Base-by-base conservation (phyloP, 176 grass and related monocot genomes). In the Echinochloa phyllopogon region DNA sequence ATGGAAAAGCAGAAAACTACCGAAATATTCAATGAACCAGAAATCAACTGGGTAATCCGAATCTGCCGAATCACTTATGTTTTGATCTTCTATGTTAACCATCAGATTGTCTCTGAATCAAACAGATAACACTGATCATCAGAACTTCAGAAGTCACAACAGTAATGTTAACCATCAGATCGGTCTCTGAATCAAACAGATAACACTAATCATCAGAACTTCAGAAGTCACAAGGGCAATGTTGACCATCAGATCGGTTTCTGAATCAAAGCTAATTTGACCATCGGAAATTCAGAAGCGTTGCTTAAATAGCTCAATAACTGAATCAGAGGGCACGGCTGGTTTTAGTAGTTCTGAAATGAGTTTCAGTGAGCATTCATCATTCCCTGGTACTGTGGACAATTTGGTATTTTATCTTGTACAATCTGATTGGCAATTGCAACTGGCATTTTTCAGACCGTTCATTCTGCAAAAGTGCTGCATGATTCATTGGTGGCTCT, bases 261-360 rank as follows among this genome's bases (percentile, higher is more conserved):
- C 23, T 71, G 16, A 71, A 59, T 53, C 10, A 58, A 68, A 6
- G 20, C 63, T 53, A 81, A 55, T 71, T 24, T 72, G 24, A 82
- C 50, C 38, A 82, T 42, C 51, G 58, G 37, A 82, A 66, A 15
- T 25, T 17, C 21, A 69, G 13, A 69, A 68, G 78, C 36, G 27
- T 58, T n/a, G 29, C 18, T 41, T 33, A 25, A 69, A 44, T 44
- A 20, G 4, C 21, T 44, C 16, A 49, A 25, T 73, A 8, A 51
- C 8, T 75, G 20, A 40, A 21, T n/a, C 60, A 55, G 47, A 76
- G 38, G 45, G 33, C 62, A 65, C 38, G 11, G 7, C 50, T 56
- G 16, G 0, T 55, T 66, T 68, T 10, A 25, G 37, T 10, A 25
- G 37, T 67, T 36, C 21, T 36, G 23, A 57, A 67, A 9, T n/a